Conservation (phyloP, 1,284 basidiomycete genomes). For the Coniophora puteana region DNA sequence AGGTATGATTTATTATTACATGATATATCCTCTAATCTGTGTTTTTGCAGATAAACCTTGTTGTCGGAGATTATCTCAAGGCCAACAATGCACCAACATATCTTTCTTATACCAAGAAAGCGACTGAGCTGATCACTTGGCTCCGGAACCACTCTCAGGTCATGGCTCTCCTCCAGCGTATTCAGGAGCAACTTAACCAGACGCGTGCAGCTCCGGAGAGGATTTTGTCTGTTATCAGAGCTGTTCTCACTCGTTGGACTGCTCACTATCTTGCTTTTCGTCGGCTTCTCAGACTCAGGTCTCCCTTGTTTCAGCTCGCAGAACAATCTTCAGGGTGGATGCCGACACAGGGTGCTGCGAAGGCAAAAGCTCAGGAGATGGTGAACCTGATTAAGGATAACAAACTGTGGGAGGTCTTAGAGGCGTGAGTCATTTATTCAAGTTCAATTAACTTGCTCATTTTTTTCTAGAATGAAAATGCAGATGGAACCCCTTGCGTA, state of each 20-base stretch:
- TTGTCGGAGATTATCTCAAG: constrained; percentile 37
- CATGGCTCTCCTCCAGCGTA: constrained; percentile 21
- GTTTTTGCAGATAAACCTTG: constrained; percentile 31
- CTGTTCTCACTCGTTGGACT: constrained; percentile 34
- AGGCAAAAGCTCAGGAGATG: constrained; percentile 24
- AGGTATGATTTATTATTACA: constrained; percentile 21
- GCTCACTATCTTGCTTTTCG: constrained; percentile 29
- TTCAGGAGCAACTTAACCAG: constrained; percentile 4
- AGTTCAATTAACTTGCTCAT: not conserved
- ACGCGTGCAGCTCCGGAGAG: not conserved
- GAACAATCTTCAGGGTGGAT: constrained; percentile 9
- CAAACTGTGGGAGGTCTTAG: constrained; percentile 25
- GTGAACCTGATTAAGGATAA: constrained; percentile 18
- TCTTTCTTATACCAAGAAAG: constrained; percentile 17
- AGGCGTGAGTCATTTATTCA: constrained; percentile 13
- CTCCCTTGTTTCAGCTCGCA: constrained; percentile 13
- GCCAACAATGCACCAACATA: constrained; percentile 6
- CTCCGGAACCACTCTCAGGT: constrained; percentile 26
- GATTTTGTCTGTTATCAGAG: constrained; percentile 19
- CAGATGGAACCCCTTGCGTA: constrained; percentile 15
- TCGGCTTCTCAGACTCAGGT: constrained; percentile 24
- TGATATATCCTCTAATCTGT: not conserved
- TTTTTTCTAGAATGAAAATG: not conserved
- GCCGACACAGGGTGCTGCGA: constrained; percentile 12
- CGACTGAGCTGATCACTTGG: constrained; percentile 32